Evolutionary conservation across 306 rosid genomes (phyloP).

Genomic region (Rosa multiflora): DNA sequence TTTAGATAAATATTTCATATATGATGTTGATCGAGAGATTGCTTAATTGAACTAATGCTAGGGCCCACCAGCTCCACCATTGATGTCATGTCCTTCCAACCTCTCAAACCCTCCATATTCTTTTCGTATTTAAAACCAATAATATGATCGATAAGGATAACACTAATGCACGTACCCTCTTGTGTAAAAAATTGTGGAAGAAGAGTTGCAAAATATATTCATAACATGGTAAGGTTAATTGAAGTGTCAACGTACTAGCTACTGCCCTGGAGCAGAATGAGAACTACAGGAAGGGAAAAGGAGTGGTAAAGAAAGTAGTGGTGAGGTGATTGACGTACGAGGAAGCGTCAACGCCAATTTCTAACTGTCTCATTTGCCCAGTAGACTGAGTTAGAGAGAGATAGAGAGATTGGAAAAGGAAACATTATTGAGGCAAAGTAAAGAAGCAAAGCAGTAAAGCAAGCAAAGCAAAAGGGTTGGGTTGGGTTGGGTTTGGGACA

Average conservation of each 20-base stretch:
- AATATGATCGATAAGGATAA: not conserved
- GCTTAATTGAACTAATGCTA: not conserved
- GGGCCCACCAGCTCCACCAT: not conserved
- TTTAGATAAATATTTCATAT: not conserved
- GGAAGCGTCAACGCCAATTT: slow-evolving; percentile 53
- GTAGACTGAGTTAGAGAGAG: slow-evolving; percentile 4
- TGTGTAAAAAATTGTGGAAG: not conserved
- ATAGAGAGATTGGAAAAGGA: not conserved
- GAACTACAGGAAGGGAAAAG: not conserved
- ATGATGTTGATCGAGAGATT: not conserved
- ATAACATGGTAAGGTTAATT: not conserved
- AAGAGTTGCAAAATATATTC: not conserved
- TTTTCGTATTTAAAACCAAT: not conserved
- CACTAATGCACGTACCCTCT: not conserved
- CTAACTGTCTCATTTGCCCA: slow-evolving; percentile 44
- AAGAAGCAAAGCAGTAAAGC: not conserved
- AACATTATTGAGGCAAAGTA: not conserved
- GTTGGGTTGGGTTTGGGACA: slow-evolving; percentile 1
- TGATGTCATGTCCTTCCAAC: not conserved
- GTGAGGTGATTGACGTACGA: slow-evolving; percentile 37
- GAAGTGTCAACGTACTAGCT: not conserved
- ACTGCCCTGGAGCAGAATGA: not conserved
- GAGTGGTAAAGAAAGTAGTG: not conserved
- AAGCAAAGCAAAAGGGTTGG: not conserved
- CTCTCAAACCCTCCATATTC: not conserved